Evolutionary conservation across 495 filamentous ascomycete genomes (phyloP).

Genomic region (Aspergillus diversus): DNA sequence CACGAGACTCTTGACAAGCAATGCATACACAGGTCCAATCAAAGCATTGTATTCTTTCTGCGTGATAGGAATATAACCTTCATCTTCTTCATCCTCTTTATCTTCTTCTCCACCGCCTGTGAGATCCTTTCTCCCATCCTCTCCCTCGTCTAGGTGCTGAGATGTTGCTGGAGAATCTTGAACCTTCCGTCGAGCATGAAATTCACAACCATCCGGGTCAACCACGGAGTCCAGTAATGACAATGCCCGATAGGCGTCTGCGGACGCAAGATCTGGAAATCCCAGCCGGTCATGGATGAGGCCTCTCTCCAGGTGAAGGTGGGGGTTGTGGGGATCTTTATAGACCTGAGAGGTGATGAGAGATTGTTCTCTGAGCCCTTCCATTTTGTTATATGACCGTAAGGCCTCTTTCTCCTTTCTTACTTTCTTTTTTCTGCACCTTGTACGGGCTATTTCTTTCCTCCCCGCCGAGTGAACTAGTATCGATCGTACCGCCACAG

Average conservation of each 20-base stretch:
- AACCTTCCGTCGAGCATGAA: slow-evolving; percentile 39
- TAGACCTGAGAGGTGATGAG: slow-evolving; percentile 39
- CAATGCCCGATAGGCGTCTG: slow-evolving; percentile 88
- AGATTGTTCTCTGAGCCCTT: slow-evolving; percentile 30
- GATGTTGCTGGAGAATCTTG: slow-evolving; percentile 4
- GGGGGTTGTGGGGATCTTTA: slow-evolving; percentile 73
- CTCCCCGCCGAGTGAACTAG: too few relatives aligned
- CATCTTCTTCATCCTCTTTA: slow-evolving; percentile 41
- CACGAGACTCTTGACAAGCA: slow-evolving; percentile 60
- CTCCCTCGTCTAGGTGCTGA: slow-evolving; percentile 16
- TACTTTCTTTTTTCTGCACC: neutral
- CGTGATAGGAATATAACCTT: slow-evolving; percentile 42
- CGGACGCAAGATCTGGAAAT: slow-evolving; percentile 87
- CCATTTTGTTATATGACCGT: slow-evolving; percentile 5
- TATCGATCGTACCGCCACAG: too few relatives aligned
- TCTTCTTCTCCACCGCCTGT: slow-evolving; percentile 20
- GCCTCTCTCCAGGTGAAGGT: slow-evolving; percentile 74
- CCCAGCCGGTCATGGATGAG: slow-evolving; percentile 70
- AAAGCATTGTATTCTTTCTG: slow-evolving; percentile 45
- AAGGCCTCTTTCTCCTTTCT: neutral
- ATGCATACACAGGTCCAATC: slow-evolving; percentile 43
- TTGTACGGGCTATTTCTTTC: too few relatives aligned
- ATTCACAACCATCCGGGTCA: slow-evolving; percentile 57
- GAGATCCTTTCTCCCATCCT: slow-evolving; percentile 14
- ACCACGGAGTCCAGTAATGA: slow-evolving; percentile 79